Evolutionary conservation across 2,329 filamentous ascomycete genomes (phyloP), one percentile per base, ranked within the genome.

Genomic region (Diaporthe humulicola): DNA sequence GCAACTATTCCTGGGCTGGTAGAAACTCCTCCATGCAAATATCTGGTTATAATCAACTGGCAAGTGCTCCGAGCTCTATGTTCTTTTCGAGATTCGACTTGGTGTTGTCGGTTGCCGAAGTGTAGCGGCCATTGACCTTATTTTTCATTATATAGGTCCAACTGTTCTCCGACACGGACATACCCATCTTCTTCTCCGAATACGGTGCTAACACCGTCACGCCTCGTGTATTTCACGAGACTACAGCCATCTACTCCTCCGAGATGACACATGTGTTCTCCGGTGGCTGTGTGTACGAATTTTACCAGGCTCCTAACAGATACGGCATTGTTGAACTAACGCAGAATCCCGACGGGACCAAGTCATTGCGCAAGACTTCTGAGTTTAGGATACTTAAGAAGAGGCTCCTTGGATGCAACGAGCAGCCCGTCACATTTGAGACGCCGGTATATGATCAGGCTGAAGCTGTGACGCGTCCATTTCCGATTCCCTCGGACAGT

Each of bases 241-340:
- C 91, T 3, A 84, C 82, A 22, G 85, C 87, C 17, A 83, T 92
- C 54, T 92, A 91, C 80, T 87, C 88, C 17, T 83, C 85, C 15
- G 78, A 88, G 54, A 91, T 92, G 88, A 88, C 82, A 22, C 78
- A 85, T 10, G 83, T 87, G 12, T 85, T 92, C 71, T 90, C 87
- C 50, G 90, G 90, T 70, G 90, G 90, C 71, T 83, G 92, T 38
- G 88, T 91, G 36, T 91, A 91, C 82, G 89, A 92, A 78, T 92
- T 87, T 81, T 87, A 87, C n/a, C 83, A 90, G 77, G 88, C 90
- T 73, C 77, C 82, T 10, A 86, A 86, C 74, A 76, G 81, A 25
- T 83, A 81, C 71, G 85, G 84, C 64, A 83, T 91, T 17, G 87
- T 91, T 19, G 38, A 72, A 17, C 19, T 42, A 0, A n/a, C 19